Conservation (phyloP, 2,329 filamentous ascomycete species). For the Tolypocladium pustulatum region DNA sequence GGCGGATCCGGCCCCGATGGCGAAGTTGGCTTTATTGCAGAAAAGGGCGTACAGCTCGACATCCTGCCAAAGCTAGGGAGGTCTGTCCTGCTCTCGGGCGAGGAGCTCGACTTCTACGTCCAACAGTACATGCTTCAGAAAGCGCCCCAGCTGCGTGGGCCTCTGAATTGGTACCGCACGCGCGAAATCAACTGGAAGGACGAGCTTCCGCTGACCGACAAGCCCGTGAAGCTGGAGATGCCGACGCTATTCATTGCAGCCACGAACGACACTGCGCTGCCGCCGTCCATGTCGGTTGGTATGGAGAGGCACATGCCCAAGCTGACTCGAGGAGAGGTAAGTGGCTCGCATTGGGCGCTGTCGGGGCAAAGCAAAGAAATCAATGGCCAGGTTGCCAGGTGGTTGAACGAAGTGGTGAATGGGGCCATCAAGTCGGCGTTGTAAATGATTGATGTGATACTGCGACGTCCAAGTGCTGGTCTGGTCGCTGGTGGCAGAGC, state of each 20-base stretch:
- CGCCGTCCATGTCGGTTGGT: slow-evolving; percentile 55
- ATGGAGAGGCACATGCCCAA: slow-evolving; percentile 62
- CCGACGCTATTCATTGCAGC: slow-evolving; percentile 70
- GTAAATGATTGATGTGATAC: slow-evolving; percentile 1
- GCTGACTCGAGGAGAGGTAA: slow-evolving; percentile 54
- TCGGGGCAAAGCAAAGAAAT: slow-evolving; percentile 61
- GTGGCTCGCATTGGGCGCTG: slow-evolving; percentile 73
- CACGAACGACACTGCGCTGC: slow-evolving; percentile 59
- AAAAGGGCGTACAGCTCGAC: slow-evolving; percentile 54
- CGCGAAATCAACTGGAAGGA: slow-evolving; percentile 65
- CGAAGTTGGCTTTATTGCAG: slow-evolving; percentile 45
- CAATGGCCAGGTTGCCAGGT: slow-evolving; percentile 58
- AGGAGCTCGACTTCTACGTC: slow-evolving; percentile 70
- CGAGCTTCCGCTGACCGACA: slow-evolving; percentile 51
- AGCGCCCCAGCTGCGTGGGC: slow-evolving; percentile 56
- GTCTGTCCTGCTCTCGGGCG: slow-evolving; percentile 50
- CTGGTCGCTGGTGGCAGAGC: background rate
- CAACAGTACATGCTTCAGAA: slow-evolving; percentile 53
- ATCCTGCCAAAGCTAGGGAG: slow-evolving; percentile 42
- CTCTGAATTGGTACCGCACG: slow-evolving; percentile 82
- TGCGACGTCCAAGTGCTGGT: background rate
- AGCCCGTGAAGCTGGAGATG: slow-evolving; percentile 42
- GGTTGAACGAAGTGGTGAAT: slow-evolving; percentile 39
- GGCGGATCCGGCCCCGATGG: slow-evolving; percentile 51
- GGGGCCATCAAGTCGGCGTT: slow-evolving; percentile 17